Base-by-base conservation (phyloP, 257 asterid genomes). In the Ilex aquifolium region DNA sequence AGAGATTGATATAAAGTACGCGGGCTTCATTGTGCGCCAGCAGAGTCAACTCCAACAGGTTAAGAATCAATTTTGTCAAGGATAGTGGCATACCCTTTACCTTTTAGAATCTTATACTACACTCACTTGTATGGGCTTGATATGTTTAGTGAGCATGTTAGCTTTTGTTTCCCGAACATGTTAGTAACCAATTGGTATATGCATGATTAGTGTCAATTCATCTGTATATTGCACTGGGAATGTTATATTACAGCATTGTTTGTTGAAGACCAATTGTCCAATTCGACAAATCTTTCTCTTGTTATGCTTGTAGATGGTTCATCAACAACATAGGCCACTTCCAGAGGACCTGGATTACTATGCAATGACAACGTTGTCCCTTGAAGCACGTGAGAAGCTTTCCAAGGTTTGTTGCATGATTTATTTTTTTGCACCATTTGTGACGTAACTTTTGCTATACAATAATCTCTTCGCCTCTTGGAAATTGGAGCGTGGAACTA, bases 41-140 rank as follows among this genome's bases (percentile, higher is more conserved):
- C 85, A 87, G 70, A 83, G 31, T 69, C 97, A 89, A 78, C 97
- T 92, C 64, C 84, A 82, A 77, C 99, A 92, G 97, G 98, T 92
- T 57, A 44, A 58, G 31, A 30, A 57, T n/a, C 4, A 29, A 53
- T 46, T 6, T 46, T 46, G 52, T 46, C n/a, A 10, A 5, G 13
- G 13, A 2, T 10, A 4, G 52, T 10, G 6, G 1, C 15, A 46
- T 12, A 5, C n/a, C n/a, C 4, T 10, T 46, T 46, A 46, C 52
- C 11, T 6, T 46, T 46, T 46, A 14, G 52, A 36, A 36, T 4
- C 5, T 50, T 4, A 46, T 3, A 46, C 10, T 14, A 11, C 10
- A 3, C 10, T 11, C 10, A 46, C n/a, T 46, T 46, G 52, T 46
- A 10, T 46, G 52, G n/a, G 52, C 52, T 2, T 10, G 15, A 10